phyloP scores from a whole-genome alignment of 2,329 filamentous ascomycete genomes.

The Corniculantispora saksenae region DNA sequence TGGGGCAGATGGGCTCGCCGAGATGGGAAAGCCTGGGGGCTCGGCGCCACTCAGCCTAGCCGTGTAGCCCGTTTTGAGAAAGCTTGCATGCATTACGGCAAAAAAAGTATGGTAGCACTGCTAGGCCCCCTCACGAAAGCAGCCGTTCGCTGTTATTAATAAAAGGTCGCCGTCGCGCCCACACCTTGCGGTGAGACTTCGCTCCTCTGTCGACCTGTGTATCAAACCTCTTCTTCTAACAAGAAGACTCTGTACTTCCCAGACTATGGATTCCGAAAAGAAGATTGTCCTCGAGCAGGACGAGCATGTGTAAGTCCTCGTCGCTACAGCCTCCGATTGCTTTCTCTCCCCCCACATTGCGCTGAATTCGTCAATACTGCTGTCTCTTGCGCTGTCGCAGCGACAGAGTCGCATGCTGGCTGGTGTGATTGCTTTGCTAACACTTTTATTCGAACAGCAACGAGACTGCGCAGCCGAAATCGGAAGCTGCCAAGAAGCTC shows the following conservation, averaged over 20 bases:
- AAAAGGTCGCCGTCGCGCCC: conserved; percentile 9
- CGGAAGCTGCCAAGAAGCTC: conserved; percentile 18
- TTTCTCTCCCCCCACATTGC: background rate
- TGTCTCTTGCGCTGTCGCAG: conserved; percentile 1
- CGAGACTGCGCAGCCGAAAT: background rate
- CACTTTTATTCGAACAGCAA: background rate
- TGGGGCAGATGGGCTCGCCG: conserved; percentile 7
- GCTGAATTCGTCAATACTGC: background rate
- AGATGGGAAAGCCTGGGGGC: conserved; percentile 12
- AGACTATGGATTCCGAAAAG: conserved; percentile 17
- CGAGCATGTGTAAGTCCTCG: conserved; percentile 14
- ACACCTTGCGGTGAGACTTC: background rate
- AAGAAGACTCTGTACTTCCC: background rate
- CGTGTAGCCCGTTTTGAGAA: background rate
- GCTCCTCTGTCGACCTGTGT: background rate
- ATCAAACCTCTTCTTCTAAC: too few relatives aligned
- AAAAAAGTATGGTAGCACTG: background rate
- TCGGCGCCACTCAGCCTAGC: background rate
- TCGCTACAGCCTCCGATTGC: background rate
- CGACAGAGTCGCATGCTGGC: background rate
- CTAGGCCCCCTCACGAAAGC: background rate
- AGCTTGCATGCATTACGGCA: background rate
- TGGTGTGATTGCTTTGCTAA: background rate
- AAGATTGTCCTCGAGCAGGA: conserved; percentile 15
- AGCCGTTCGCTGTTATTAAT: background rate